These are phyloP conservation scores for Bombardia bombarda DNA, from an alignment of 495 filamentous ascomycete species.

Conservation along the genomic window DNA sequence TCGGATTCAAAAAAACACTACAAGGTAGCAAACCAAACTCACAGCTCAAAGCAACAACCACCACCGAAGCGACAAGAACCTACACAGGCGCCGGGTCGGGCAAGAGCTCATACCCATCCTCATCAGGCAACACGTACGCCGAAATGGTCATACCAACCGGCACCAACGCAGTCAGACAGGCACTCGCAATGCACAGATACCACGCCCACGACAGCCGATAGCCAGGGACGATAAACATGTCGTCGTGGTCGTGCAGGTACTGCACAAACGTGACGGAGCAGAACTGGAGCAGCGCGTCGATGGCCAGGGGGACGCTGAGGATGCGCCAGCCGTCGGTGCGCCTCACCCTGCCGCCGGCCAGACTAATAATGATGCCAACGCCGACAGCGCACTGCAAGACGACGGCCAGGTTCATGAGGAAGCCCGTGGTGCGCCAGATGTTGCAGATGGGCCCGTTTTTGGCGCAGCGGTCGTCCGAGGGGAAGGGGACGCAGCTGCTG, in stretches of 20 bases:
- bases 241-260: conserved; percentile 77
- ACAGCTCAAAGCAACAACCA: too few relatives aligned
- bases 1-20: too few relatives aligned
- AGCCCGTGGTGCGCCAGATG: conserved; percentile 83
- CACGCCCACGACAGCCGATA: conserved; percentile 76
- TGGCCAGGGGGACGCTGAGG: conserved; percentile 51
- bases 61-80: too few relatives aligned
- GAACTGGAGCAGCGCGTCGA: conserved; percentile 56
- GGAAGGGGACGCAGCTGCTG: conserved; percentile 39
- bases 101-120: conserved; percentile 69
- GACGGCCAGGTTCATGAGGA: conserved; percentile 74
- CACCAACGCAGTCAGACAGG: conserved; percentile 54
- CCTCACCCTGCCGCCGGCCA: conserved; percentile 68
- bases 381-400: conserved; percentile 68
- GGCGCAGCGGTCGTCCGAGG: conserved; percentile 53
- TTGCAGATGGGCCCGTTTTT: conserved; percentile 81
- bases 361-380: conserved; percentile 64
- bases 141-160: conserved; percentile 54
- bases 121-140: conserved; percentile 60
- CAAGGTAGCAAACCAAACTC: too few relatives aligned
- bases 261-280: conserved; percentile 73
- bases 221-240: conserved; percentile 70
- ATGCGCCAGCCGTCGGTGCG: conserved; percentile 73
- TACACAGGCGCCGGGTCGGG: too few relatives aligned
- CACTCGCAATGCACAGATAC: conserved; percentile 69